Evolutionary conservation across 1,284 basidiomycete species (phyloP), one percentile per base, ranked within the genome.

Genomic region (Boletus holoroseus): DNA sequence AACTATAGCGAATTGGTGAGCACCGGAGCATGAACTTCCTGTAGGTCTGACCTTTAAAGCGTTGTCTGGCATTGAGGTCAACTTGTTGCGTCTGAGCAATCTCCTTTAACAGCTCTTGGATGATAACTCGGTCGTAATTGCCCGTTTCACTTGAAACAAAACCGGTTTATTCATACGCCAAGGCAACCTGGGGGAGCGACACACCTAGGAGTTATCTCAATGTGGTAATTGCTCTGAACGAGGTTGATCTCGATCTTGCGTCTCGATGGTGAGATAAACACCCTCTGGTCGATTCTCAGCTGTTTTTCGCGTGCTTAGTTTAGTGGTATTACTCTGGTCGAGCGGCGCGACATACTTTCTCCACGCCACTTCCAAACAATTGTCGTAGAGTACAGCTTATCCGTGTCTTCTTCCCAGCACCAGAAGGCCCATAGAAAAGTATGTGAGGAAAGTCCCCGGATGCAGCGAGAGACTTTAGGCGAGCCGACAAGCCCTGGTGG

Each of bases 71-170:
- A 64, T 83, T 93, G 57, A 96, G 71, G 70, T 99, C 95, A 7
- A 99, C 92, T 66, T 98, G 95, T 66, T 99, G 95, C 3, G 95
- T 99, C 71, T 98, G 94, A 3, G 96, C 96, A 62, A 99, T 98
- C 71, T 99, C 95, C 70, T 99, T 99, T 55, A 99, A 71, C 47
- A 99, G 83, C 60, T 99, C 95, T 66, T 99, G 96, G 46, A 99
- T 94, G 41, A 99, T 91, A 0, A 95, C 81, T 54, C 96, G 77
- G 68, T 99, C 95, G 64, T 91, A 98, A 66, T 88, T 94, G 8
- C 95, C 96, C 0, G 95, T 94, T 72, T 99, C 95, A 59, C 93
- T 95, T 66, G 13, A 55, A 44, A 18, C 16, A 50, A 50, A 28
- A 20, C 2, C 40, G 20, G 50, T 41, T 55, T 44, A 43, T 35